Evolutionary conservation across 176 grass and related monocot species (phyloP).

Genomic region (Carex pumila): DNA sequence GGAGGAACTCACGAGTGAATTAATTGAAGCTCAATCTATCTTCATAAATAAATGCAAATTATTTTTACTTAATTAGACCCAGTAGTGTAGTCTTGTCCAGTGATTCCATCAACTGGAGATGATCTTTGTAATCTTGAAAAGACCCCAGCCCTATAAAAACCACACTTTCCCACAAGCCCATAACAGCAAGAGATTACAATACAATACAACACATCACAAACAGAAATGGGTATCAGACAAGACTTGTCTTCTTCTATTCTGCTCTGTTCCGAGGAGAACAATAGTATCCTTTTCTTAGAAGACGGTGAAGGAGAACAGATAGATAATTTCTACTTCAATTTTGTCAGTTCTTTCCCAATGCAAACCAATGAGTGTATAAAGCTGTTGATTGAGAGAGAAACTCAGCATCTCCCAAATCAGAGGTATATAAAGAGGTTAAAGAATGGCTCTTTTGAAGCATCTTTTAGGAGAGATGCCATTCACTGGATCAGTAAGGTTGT

Average conservation of each 20-base stretch:
- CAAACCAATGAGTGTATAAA: constrained; percentile 39
- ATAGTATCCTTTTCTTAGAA: constrained; percentile 38
- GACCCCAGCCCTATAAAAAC: neutral
- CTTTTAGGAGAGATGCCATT: constrained; percentile 69
- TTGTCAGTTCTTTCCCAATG: constrained; percentile 29
- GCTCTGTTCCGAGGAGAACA: constrained; percentile 56
- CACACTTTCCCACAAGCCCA: neutral
- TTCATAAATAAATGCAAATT: neutral
- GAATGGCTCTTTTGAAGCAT: constrained; percentile 37
- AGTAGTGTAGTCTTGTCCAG: neutral
- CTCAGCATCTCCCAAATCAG: constrained; percentile 37
- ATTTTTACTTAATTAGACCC: neutral
- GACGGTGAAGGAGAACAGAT: neutral
- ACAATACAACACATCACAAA: neutral
- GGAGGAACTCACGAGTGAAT: constrained; percentile 13
- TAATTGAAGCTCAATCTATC: constrained; percentile 8
- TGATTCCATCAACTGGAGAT: neutral
- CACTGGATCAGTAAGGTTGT: constrained; percentile 83
- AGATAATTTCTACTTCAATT: constrained; percentile 10
- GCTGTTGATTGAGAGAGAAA: constrained; percentile 50
- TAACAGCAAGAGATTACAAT: neutral
- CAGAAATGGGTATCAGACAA: neutral
- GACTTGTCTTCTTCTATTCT: constrained; percentile 28
- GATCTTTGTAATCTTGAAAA: neutral
- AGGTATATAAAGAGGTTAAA: constrained; percentile 47